These are phyloP conservation scores for Vigna hirtella DNA, from an alignment of 306 rosid species.

Conservation along the genomic window DNA sequence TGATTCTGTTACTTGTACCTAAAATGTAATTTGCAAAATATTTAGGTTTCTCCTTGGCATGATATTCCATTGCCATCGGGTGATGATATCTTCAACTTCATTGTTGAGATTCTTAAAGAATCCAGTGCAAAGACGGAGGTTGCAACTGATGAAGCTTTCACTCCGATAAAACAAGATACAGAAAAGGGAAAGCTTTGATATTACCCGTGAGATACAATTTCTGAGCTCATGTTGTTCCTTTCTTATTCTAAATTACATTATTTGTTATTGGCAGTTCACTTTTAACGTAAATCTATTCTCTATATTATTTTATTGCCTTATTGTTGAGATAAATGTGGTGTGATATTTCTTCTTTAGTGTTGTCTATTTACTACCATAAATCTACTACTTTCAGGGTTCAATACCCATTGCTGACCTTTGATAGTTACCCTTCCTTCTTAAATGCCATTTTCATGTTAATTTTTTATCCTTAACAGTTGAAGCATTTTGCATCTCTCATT, in stretches of 20 bases:
- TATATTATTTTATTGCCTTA: conserved; percentile 9
- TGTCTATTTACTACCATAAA: not conserved
- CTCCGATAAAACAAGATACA: conserved; percentile 95
- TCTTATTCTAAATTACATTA: conserved; percentile 21
- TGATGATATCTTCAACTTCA: conserved; percentile 68
- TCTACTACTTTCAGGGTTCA: conserved; percentile 18
- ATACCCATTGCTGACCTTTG: conserved; percentile 7
- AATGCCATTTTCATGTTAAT: conserved; percentile 32
- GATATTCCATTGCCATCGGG: conserved; percentile 87
- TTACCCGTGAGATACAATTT: conserved; percentile 77
- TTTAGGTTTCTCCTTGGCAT: conserved; percentile 98
- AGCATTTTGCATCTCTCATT: conserved; percentile 14
- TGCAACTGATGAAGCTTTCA: conserved; percentile 86
- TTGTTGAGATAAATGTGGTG: conserved; percentile 23
- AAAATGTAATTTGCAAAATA: not conserved
- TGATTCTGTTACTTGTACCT: not conserved
- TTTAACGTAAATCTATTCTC: conserved; percentile 12
- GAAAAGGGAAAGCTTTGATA: conserved; percentile 94
- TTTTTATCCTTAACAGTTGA: conserved; percentile 1
- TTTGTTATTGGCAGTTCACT: conserved; percentile 21
- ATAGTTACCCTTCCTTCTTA: not conserved
- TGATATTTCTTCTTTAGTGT: conserved; percentile 1
- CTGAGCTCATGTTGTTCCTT: conserved; percentile 34
- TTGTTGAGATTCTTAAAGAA: conserved; percentile 95
- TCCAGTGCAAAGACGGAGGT: conserved; percentile 98